Evolutionary conservation across 495 filamentous ascomycete species (phyloP).

Genomic region (Trichocladium uniseriatum): DNA sequence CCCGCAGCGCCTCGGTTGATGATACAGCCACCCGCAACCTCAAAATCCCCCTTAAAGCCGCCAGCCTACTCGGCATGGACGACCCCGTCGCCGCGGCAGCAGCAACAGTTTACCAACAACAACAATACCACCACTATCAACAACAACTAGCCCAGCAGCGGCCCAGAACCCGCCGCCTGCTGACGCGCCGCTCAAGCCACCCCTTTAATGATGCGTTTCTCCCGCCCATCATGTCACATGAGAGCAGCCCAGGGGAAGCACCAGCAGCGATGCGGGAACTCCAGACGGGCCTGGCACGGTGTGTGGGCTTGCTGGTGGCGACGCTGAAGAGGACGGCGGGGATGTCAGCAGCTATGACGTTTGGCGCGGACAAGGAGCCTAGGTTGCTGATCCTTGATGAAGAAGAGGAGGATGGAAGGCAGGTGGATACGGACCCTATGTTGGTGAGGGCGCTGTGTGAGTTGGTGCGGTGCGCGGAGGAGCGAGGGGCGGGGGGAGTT

Average conservation of each 20-base stretch:
- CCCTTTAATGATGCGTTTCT: not conserved
- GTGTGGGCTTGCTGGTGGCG: slow-evolving; percentile 30
- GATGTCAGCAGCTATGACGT: slow-evolving; percentile 1
- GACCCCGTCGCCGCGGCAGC: not conserved
- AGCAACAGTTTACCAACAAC: too few species aligned
- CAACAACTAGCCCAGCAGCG: not conserved
- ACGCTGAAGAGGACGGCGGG: slow-evolving; percentile 20
- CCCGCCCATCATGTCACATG: too few species aligned
- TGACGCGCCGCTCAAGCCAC: slow-evolving; percentile 1
- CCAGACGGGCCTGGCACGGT: slow-evolving; percentile 29
- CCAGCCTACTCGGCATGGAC: slow-evolving; percentile 32
- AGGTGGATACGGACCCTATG: slow-evolving; percentile 23
- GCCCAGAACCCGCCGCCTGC: not conserved
- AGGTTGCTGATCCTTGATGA: not conserved
- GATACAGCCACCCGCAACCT: slow-evolving; percentile 12
- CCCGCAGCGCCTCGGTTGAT: slow-evolving; percentile 3
- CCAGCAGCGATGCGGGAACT: slow-evolving; percentile 22
- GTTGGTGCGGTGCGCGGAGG: slow-evolving; percentile 33
- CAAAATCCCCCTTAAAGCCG: slow-evolving; percentile 33
- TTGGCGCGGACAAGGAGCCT: not conserved
- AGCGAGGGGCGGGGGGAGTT: not conserved
- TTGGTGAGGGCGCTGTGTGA: slow-evolving; percentile 37
- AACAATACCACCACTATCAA: not conserved
- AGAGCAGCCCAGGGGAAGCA: not conserved
- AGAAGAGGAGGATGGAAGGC: slow-evolving; percentile 3